These are phyloP conservation scores for Fusarium verticillioides DNA, from an alignment of 2,329 filamentous ascomycete species.

Conservation along the genomic window DNA sequence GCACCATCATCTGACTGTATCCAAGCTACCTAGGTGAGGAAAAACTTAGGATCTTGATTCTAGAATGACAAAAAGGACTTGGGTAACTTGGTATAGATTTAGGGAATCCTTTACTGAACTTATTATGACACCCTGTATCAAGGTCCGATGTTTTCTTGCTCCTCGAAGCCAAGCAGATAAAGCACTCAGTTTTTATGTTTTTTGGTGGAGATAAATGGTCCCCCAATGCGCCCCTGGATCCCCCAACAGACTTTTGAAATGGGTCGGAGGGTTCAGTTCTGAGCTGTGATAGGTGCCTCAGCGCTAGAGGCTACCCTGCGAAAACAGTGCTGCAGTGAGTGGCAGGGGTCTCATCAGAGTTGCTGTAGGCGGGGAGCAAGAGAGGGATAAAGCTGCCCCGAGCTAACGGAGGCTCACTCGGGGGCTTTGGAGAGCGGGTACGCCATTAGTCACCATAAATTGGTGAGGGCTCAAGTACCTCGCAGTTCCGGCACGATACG, in stretches of 20 bases:
- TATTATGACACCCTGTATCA: too few species aligned
- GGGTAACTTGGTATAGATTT: too few species aligned
- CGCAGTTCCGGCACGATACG: slow-evolving; percentile 45
- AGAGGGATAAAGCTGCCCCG: slow-evolving; percentile 47
- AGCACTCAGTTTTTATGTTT: slow-evolving; percentile 4
- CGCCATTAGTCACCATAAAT: slow-evolving; percentile 14
- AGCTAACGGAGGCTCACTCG: slow-evolving; percentile 44
- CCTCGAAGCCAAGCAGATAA: not conserved
- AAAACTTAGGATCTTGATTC: too few species aligned
- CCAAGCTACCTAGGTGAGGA: too few species aligned
- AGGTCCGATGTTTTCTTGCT: too few species aligned
- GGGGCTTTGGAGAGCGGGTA: slow-evolving; percentile 41
- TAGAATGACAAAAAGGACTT: too few species aligned
- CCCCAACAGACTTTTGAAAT: slow-evolving; percentile 42
- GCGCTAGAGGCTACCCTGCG: not conserved
- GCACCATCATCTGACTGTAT: not conserved
- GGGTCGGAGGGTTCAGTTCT: slow-evolving; percentile 22
- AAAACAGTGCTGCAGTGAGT: slow-evolving; percentile 20
- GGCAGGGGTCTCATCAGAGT: slow-evolving; percentile 25
- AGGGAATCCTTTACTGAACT: too few species aligned
- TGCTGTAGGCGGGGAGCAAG: slow-evolving; percentile 35
- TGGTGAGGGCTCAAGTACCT: slow-evolving; percentile 37
- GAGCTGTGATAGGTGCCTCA: slow-evolving; percentile 29
- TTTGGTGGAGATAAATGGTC: slow-evolving; percentile 36
- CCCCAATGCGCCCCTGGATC: slow-evolving; percentile 40